phyloP scores from a whole-genome alignment of 192 early-diverging fungal genomes.

The Kickxella alabastrina region DNA sequence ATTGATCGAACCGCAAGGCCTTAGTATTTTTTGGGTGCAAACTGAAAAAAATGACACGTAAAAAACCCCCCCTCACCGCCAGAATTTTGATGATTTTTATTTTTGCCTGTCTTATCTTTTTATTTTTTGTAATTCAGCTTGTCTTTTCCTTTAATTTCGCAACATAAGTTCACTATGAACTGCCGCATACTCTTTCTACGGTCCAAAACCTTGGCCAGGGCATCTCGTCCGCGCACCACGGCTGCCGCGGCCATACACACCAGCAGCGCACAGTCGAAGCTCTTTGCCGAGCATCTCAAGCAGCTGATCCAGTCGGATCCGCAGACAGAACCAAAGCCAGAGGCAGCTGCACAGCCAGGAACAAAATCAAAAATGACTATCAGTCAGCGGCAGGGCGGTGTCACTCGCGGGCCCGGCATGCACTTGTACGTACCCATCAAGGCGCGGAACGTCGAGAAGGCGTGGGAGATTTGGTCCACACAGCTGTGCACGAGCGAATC shows the following conservation, averaged over 20 bases:
- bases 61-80: background rate
- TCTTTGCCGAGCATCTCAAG: too few relatives aligned
- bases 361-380: too few relatives aligned
- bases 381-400: conserved; percentile 11
- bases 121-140: background rate
- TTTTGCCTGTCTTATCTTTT: background rate
- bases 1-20: too few relatives aligned
- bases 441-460: conserved; percentile 37
- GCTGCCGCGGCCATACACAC: too few relatives aligned
- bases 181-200: background rate
- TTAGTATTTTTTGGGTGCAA: too few relatives aligned
- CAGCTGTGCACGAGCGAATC: conserved; percentile 7
- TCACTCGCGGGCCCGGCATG: conserved; percentile 23
- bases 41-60: conserved; percentile 1
- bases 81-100: background rate
- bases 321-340: too few relatives aligned
- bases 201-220: too few relatives aligned
- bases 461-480: conserved; percentile 40
- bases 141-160: background rate
- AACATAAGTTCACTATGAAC: background rate
- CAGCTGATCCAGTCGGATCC: too few relatives aligned
- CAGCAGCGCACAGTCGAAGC: too few relatives aligned
- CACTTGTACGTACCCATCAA: conserved; percentile 26
- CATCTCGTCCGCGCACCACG: too few relatives aligned
- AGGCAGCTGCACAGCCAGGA: too few relatives aligned